Conservation (phyloP, 2,329 filamentous ascomycete genomes). For the Hypoxylon sp. region DNA sequence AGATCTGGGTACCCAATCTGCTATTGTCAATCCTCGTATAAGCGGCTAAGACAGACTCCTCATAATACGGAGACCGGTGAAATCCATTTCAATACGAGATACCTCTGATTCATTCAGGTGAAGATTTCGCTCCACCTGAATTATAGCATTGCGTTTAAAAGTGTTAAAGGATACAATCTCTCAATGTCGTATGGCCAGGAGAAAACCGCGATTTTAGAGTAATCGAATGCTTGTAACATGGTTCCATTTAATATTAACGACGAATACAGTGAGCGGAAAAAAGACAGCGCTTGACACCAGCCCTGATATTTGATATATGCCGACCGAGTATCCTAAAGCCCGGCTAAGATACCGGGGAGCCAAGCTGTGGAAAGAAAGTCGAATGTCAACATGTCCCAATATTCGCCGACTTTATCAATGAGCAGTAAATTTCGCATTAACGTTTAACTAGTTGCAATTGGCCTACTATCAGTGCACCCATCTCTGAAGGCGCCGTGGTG, state of each 20-base stretch:
- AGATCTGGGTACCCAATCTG: slow-evolving; percentile 1
- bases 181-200: not conserved
- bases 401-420: not conserved
- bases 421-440: not conserved
- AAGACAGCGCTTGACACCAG: slow-evolving; percentile 1
- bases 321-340: slow-evolving; percentile 17
- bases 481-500: slow-evolving; percentile 18
- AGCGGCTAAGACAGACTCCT: not conserved
- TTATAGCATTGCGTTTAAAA: not conserved
- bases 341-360: slow-evolving; percentile 29
- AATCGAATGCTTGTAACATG: not conserved
- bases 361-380: slow-evolving; percentile 4
- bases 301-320: slow-evolving; percentile 24
- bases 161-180: not conserved
- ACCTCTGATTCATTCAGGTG: not conserved
- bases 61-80: not conserved
- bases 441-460: slow-evolving; percentile 15
- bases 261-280: slow-evolving; percentile 1
- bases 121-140: not conserved
- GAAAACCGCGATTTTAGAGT: not conserved
- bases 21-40: not conserved
- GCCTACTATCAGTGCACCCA: slow-evolving; percentile 12
- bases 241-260: not conserved
- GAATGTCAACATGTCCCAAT: slow-evolving; percentile 6
- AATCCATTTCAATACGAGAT: not conserved